Base-by-base conservation (phyloP, 164 flowering plant genomes). In the Sextonia rubra region DNA sequence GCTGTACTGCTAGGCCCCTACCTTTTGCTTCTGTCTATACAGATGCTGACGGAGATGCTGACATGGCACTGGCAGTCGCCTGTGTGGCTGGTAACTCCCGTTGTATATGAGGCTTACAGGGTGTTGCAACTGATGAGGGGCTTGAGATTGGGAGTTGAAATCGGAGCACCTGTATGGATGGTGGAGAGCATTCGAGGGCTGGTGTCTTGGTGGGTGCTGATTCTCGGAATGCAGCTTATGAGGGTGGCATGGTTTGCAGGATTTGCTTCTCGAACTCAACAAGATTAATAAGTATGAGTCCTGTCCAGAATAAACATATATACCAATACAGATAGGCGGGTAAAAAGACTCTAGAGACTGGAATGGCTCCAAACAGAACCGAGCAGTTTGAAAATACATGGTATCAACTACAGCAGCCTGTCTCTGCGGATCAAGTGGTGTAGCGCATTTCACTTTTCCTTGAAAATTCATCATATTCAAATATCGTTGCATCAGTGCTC, bases 191-290 rank as follows among this genome's bases (percentile, higher is more conserved):
- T 90, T 71, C 85, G 93, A 71, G 97, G 85, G 8, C 78, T 92
- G 74, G 98, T 94, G 20, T 92, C 87, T 58, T 90, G 96, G 94
- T 94, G 98, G 98, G 88, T 94, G 69, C 78, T 94, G 70, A 84
- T 94, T 62, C 96, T 94, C 48, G 93, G 96, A 12, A 74, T 94
- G 80, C 97, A 94, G 86, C 93, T 94, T 68, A 94, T 94, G 98
- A 89, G 98, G 81, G 93, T 94, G 26, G 96, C 96, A 73, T 94
- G 98, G 98, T 90, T 83, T 83, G 92, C 97, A 20, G 98, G 98
- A 52, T 86, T 86, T 47, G 66, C 89, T 52, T 82, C 90, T 72
- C 82, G 74, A 75, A 64, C 80, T 69, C 82, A 70, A 30, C 68
- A 60, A 20, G 60, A 63, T 11, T 15, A 20, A 65, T 14, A 15